These are phyloP conservation scores for Neurospora sublineolata DNA, from an alignment of 495 filamentous ascomycete species.

Conservation along the genomic window DNA sequence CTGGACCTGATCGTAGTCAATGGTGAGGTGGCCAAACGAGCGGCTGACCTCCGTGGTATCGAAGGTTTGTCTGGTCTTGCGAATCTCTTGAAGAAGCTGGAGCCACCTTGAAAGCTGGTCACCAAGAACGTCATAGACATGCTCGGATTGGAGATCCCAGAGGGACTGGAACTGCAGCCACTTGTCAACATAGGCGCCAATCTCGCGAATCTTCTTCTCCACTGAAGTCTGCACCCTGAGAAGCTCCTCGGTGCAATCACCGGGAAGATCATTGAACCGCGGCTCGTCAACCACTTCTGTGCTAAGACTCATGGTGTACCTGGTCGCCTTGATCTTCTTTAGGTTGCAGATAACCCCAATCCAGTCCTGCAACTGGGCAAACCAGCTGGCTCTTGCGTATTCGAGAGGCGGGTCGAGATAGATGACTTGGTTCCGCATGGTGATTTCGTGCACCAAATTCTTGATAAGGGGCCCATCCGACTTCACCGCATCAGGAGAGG, in stretches of 20 bases:
- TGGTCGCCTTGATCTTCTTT: constrained; percentile 81
- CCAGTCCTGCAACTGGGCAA: constrained; percentile 84
- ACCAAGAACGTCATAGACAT: constrained; percentile 84
- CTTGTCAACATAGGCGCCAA: constrained; percentile 79
- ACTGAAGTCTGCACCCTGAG: constrained; percentile 67
- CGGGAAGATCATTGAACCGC: constrained; percentile 78
- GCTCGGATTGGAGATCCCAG: constrained; percentile 93
- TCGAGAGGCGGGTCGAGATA: constrained; percentile 89
- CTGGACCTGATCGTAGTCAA: constrained; percentile 97
- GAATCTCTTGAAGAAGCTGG: constrained; percentile 86
- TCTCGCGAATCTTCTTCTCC: constrained; percentile 63
- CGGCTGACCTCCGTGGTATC: constrained; percentile 87
- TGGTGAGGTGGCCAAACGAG: constrained; percentile 82
- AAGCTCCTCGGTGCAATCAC: constrained; percentile 64
- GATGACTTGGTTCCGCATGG: constrained; percentile 93
- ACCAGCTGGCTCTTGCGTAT: constrained; percentile 87
- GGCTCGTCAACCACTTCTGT: constrained; percentile 52
- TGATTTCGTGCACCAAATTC: constrained; percentile 75
- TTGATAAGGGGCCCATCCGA: constrained; percentile 47
- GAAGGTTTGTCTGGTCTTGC: constrained; percentile 85
- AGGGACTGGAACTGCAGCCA: constrained; percentile 98
- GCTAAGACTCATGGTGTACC: constrained; percentile 78
- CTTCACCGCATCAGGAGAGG: constrained; percentile 20
- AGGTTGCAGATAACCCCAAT: constrained; percentile 85
- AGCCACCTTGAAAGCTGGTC: constrained; percentile 88